These are phyloP conservation scores for Acanthochlamys bracteata DNA, from an alignment of 106 monocot genomes.

Conservation along the genomic window DNA sequence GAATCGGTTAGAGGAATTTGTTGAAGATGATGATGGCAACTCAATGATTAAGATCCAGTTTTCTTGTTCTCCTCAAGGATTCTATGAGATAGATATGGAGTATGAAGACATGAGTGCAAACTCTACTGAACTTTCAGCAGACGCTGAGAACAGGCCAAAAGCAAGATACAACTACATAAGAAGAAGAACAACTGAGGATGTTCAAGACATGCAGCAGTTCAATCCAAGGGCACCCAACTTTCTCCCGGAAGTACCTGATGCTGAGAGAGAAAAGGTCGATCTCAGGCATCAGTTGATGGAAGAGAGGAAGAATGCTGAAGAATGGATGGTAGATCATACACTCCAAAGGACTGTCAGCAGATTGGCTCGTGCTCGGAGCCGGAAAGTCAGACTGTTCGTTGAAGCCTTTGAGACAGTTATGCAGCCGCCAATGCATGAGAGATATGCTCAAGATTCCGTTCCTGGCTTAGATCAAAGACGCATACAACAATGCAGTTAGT, in stretches of 20 bases:
- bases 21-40: slow-evolving; percentile 1
- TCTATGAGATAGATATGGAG: background rate
- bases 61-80: background rate
- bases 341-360: slow-evolving; percentile 38
- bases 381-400: slow-evolving; percentile 55
- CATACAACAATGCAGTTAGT: too few relatives aligned
- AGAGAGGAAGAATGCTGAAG: slow-evolving; percentile 58
- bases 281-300: slow-evolving; percentile 51
- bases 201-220: slow-evolving; percentile 5
- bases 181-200: background rate
- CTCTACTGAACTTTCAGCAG: background rate
- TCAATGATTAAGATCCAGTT: slow-evolving; percentile 1
- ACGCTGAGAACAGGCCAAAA: background rate
- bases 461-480: too few relatives aligned
- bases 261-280: slow-evolving; percentile 45
- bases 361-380: slow-evolving; percentile 37
- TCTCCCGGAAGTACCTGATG: slow-evolving; percentile 29
- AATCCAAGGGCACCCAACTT: slow-evolving; percentile 30
- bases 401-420: slow-evolving; percentile 59
- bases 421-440: slow-evolving; percentile 8
- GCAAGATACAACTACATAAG: background rate
- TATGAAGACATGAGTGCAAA: background rate
- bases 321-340: slow-evolving; percentile 65
- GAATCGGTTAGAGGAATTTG: background rate
- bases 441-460: too few relatives aligned